Evolutionary conservation across 192 early-diverging fungal species (phyloP).

Genomic region (Coemansia sp.): DNA sequence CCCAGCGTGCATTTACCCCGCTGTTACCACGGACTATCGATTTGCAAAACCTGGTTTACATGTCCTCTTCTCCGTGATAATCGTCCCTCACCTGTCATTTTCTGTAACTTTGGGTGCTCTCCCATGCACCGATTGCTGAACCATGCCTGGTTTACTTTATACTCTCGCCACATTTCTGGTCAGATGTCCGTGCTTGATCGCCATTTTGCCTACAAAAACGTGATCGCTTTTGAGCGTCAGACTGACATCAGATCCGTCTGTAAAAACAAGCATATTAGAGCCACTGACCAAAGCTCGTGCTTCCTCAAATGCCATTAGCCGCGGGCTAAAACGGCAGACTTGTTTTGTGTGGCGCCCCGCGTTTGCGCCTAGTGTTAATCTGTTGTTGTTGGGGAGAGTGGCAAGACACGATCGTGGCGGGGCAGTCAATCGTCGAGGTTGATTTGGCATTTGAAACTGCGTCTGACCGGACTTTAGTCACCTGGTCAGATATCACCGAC

Average conservation of each 20-base stretch:
- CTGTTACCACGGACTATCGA: background rate
- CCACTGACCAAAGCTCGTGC: background rate
- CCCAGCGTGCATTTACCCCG: constrained; percentile 1
- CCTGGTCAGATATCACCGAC: background rate
- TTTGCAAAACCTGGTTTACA: background rate
- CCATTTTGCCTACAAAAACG: background rate
- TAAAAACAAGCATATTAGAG: background rate
- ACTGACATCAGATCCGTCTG: background rate
- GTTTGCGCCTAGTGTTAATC: no score
- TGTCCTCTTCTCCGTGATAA: background rate
- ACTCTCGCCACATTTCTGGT: background rate
- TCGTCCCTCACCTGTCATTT: background rate
- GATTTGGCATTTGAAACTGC: background rate
- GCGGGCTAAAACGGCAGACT: no score
- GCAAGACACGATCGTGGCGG: no score
- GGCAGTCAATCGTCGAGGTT: no score
- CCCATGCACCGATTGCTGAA: background rate
- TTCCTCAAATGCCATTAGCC: no score
- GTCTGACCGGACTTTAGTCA: background rate
- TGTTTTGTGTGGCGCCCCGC: no score
- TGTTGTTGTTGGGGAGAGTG: no score
- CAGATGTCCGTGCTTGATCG: background rate
- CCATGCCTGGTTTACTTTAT: background rate
- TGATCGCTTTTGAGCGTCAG: background rate
- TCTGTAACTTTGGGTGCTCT: background rate